Conservation (phyloP, 768 basidiomycete genomes). For the Boletus reticuloceps region DNA sequence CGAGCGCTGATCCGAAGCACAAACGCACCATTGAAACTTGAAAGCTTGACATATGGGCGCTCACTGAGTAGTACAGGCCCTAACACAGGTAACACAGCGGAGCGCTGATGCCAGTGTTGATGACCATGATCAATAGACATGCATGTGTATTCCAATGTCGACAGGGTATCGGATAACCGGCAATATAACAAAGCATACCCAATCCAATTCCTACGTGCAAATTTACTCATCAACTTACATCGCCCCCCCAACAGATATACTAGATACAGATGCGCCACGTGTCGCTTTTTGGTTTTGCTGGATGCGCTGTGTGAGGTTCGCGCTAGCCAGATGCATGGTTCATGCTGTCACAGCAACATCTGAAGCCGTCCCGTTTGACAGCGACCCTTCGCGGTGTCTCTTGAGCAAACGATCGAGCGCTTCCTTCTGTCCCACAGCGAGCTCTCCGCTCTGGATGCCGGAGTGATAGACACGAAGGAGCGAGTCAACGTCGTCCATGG, state of each 20-base stretch:
- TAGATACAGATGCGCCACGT: slow-evolving; percentile 12
- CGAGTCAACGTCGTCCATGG: slow-evolving; percentile 99
- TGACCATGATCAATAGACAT: too few relatives aligned
- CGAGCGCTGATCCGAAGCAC: too few relatives aligned
- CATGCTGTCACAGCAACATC: slow-evolving; percentile 9
- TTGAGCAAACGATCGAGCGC: slow-evolving; percentile 83
- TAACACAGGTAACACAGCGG: too few relatives aligned
- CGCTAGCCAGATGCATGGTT: background rate
- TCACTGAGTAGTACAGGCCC: too few relatives aligned
- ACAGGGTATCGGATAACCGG: too few relatives aligned
- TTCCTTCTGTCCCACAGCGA: slow-evolving; percentile 91
- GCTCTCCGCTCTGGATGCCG: slow-evolving; percentile 87
- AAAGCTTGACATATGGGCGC: too few relatives aligned
- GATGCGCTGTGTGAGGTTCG: background rate
- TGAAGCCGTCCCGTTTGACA: slow-evolving; percentile 1
- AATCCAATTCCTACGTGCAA: background rate
- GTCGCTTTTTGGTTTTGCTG: slow-evolving; percentile 19
- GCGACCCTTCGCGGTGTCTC: slow-evolving; percentile 56
- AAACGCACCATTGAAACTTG: too few relatives aligned
- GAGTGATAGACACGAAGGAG: slow-evolving; percentile 95
- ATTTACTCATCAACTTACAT: slow-evolving; percentile 6
- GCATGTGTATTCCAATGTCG: too few relatives aligned
- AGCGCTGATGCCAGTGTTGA: too few relatives aligned
- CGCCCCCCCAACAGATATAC: slow-evolving; percentile 2
- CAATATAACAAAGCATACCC: background rate